Evolutionary conservation across 2,329 filamentous ascomycete species (phyloP).

Genomic region (Stachybotrys chartarum): DNA sequence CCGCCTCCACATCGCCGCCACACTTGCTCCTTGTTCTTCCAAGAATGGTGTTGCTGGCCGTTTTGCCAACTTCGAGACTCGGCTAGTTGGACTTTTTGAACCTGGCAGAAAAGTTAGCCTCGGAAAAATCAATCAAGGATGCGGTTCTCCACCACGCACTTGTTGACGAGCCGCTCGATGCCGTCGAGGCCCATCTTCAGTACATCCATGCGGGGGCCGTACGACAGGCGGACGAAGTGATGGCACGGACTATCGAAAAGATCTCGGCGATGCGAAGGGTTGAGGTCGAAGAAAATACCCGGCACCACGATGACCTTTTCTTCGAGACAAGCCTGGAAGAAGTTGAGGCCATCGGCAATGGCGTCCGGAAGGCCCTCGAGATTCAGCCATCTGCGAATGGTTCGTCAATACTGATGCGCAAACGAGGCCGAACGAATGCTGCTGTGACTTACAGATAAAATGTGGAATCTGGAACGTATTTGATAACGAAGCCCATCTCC

Average conservation of each 20-base stretch:
- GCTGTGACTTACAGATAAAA: conserved; percentile 70
- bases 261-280: conserved; percentile 81
- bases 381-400: conserved; percentile 40
- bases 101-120: conserved; percentile 2
- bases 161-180: conserved; percentile 74
- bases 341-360: conserved; percentile 90
- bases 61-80: neutral
- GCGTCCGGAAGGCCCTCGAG: conserved; percentile 64
- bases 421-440: neutral
- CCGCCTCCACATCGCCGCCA: neutral
- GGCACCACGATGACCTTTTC: conserved; percentile 97
- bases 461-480: conserved; percentile 79
- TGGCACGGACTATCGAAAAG: conserved; percentile 93
- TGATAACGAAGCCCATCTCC: conserved; percentile 81
- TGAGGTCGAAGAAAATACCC: conserved; percentile 96
- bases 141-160: conserved; percentile 36
- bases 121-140: neutral
- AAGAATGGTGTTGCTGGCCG: neutral
- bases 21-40: neutral
- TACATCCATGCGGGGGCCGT: conserved; percentile 74
- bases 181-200: conserved; percentile 74
- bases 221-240: conserved; percentile 80
- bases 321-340: conserved; percentile 88
- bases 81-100: neutral
- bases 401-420: neutral